phyloP scores from a whole-genome alignment of 1,139 yeast species.

The Kodamaea suecica region DNA sequence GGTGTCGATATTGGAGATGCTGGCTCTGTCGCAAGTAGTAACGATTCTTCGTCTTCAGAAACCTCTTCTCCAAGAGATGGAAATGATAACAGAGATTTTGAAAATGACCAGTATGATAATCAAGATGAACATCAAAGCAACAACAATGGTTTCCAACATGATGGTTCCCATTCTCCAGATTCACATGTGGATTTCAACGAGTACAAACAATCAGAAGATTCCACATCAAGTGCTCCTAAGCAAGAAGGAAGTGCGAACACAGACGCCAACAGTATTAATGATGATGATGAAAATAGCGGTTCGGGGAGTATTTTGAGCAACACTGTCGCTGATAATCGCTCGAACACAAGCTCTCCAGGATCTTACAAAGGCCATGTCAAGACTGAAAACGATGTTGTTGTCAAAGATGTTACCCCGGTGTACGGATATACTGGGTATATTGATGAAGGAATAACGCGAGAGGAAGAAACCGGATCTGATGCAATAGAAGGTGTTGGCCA shows the following conservation, averaged over 20 bases:
- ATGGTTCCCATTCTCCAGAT: neutral
- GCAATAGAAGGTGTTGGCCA: slow-evolving; percentile 28
- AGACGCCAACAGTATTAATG: neutral
- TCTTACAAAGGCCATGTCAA: slow-evolving; percentile 6
- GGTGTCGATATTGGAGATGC: slow-evolving; percentile 5
- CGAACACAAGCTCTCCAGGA: slow-evolving; percentile 9
- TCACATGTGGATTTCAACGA: slow-evolving; percentile 1
- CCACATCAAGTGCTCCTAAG: slow-evolving; percentile 2
- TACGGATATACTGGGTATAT: slow-evolving; percentile 35
- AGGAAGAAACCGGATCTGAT: slow-evolving; percentile 7
- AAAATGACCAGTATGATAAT: slow-evolving; percentile 4
- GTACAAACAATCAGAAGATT: slow-evolving; percentile 2
- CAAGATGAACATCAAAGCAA: slow-evolving; percentile 6
- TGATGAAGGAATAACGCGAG: slow-evolving; percentile 11
- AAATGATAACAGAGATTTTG: slow-evolving; percentile 6
- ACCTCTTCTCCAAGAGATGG: slow-evolving; percentile 3
- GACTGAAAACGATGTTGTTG: slow-evolving; percentile 1
- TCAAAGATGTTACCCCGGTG: slow-evolving; percentile 10
- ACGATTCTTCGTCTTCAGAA: slow-evolving; percentile 6
- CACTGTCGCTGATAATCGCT: slow-evolving; percentile 6
- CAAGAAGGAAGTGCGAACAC: slow-evolving; percentile 5
- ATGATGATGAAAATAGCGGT: slow-evolving; percentile 6
- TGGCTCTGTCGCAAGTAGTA: slow-evolving; percentile 4
- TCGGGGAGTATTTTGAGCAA: slow-evolving; percentile 6
- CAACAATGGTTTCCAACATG: slow-evolving; percentile 4